Base-by-base conservation (phyloP, 805 yeast genomes). In the Schwanniomyces yamadae region DNA sequence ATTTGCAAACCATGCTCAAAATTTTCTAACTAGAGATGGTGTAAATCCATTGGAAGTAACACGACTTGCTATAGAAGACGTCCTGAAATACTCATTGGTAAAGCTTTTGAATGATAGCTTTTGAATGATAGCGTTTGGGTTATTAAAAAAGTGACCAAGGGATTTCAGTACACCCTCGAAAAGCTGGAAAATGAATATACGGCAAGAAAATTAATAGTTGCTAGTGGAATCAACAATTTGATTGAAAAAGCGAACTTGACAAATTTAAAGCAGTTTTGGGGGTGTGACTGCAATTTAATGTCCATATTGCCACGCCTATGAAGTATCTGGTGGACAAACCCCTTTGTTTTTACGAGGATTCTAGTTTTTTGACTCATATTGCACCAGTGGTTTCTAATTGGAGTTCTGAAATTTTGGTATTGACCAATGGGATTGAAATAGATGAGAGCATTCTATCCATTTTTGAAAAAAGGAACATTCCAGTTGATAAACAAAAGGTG, bases 231-330 rank as follows among this genome's bases (percentile, higher is more conserved):
- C 3, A 31, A 24, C n/a, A 49, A 45, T 18, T 15, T 31, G 10
- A 33, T 45, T 13, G 37, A 34, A 5, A 25, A 37, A 5, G 20
- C 31, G 6, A 18, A 28, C 6, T 39, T 45, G 17, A 30, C 39
- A 26, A 36, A 34, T 25, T 23, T 45, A 7, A 34, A 37, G 5
- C 21, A 39, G 12, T 45, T 34, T 35, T 47, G 52, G 52, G n/a
- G 52, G 52, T 10, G 35, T 40, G 10, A 25, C 44, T 15, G 33
- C 37, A 23, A 31, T 38, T 10, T 40, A 31, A n/a, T 41, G 45
- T 28, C 42, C 45, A 1, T 41, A 31, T 27, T 45, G 51, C 19
- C 51, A 47, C 28, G 49, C 49, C 1, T 34, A 28, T 20, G 51
- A 47, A 26, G 29, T 31, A 17, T 31, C 39, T 15, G 30, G 34